These are phyloP conservation scores for Microdochium paspali DNA, from an alignment of 2,329 filamentous ascomycete genomes.

Conservation along the genomic window DNA sequence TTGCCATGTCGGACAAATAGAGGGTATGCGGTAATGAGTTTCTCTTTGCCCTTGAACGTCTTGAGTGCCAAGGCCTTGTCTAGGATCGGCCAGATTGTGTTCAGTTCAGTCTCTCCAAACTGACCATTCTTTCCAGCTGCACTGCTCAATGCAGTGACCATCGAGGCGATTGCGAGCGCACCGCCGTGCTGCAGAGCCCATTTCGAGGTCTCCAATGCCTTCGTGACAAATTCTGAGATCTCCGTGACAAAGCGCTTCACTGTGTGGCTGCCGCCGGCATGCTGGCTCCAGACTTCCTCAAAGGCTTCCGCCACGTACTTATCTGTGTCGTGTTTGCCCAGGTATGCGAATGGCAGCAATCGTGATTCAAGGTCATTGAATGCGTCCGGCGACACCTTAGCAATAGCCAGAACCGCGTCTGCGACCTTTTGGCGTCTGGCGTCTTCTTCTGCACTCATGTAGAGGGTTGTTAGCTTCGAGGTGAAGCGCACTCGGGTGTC, in stretches of 20 bases:
- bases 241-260: conserved; percentile 79
- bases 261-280: conserved; percentile 75
- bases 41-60: conserved; percentile 88
- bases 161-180: conserved; percentile 69
- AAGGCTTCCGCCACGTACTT: conserved; percentile 74
- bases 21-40: conserved; percentile 69
- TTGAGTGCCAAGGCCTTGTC: conserved; percentile 78
- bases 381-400: conserved; percentile 80
- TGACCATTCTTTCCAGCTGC: conserved; percentile 47
- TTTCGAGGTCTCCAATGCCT: conserved; percentile 66
- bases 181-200: conserved; percentile 90
- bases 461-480: conserved; percentile 53
- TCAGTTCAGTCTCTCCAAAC: conserved; percentile 50
- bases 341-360: conserved; percentile 78
- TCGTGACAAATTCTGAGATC: conserved; percentile 60
- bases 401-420: conserved; percentile 73
- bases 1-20: conserved; percentile 62
- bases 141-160: conserved; percentile 54
- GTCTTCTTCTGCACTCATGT: conserved; percentile 75
- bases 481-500: conserved; percentile 41
- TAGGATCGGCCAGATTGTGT: conserved; percentile 69
- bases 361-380: conserved; percentile 69
- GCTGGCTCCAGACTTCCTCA: conserved; percentile 78
- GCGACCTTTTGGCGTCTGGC: conserved; percentile 64
- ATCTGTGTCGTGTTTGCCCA: conserved; percentile 78